Percentiles rank a stretch among this genome's conserved stretches.
These are phyloP conservation scores for Aspergillus steynii DNA, from an alignment of 495 filamentous ascomycete genomes.

Conservation along the genomic window DNA sequence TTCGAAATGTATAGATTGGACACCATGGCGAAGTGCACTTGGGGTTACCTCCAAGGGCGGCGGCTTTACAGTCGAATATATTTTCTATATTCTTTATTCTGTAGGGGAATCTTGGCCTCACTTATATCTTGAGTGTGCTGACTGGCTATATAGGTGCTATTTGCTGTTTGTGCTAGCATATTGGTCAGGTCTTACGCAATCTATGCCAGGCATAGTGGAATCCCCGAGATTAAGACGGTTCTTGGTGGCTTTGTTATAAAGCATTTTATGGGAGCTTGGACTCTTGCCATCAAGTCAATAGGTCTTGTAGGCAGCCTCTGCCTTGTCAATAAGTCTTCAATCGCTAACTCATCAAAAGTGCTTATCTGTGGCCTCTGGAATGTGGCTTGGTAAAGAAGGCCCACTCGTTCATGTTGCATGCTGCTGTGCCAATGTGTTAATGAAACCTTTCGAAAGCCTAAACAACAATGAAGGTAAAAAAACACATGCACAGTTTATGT, in stretches of 20 bases:
- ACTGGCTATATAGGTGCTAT: slow-evolving; percentile 58
- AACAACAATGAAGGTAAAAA: slow-evolving; percentile 80
- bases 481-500: slow-evolving; percentile 6
- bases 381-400: slow-evolving; percentile 99
- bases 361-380: slow-evolving; percentile 88
- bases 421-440: slow-evolving; percentile 93
- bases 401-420: slow-evolving; percentile 97
- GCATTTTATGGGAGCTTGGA: slow-evolving; percentile 91
- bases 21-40: slow-evolving; percentile 76
- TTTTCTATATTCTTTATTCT: slow-evolving; percentile 80
- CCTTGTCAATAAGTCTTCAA: background rate
- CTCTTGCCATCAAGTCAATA: slow-evolving; percentile 85
- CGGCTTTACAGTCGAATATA: slow-evolving; percentile 77
- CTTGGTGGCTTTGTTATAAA: slow-evolving; percentile 93
- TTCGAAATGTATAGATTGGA: slow-evolving; percentile 81
- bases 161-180: slow-evolving; percentile 75
- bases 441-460: slow-evolving; percentile 83
- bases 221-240: slow-evolving; percentile 97
- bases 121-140: slow-evolving; percentile 22
- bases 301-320: slow-evolving; percentile 65
- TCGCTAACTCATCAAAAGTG: slow-evolving; percentile 54
- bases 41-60: slow-evolving; percentile 64
- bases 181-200: slow-evolving; percentile 82
- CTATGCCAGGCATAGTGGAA: slow-evolving; percentile 93
- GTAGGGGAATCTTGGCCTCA: slow-evolving; percentile 46